Evolutionary conservation across 495 filamentous ascomycete genomes (phyloP), one percentile per base, ranked within the genome.

Genomic region (Annulohypoxylon stygium): DNA sequence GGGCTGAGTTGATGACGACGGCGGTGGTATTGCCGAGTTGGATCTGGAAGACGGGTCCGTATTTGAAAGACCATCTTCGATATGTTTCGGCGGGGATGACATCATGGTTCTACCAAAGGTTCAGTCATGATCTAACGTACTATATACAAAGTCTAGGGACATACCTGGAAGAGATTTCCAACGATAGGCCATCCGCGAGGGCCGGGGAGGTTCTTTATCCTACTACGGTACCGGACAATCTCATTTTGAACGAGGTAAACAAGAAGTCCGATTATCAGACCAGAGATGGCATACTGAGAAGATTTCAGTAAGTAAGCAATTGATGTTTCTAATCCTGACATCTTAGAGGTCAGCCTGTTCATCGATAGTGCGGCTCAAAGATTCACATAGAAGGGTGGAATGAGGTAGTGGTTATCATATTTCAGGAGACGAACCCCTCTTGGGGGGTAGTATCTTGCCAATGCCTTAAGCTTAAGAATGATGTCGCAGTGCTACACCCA

Each of bases 1-100:
- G 89, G 69, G 91, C 90, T 48, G 86, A 88, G 77, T 93, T 93
- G 54, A 90, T 90, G 70, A 92, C 90, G 0, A 93, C 82, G 53
- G 92, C 89, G 50, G 90, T 83, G 86, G 82, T 87, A 67, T 91
- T 91, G 11, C 90, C 90, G 73, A 91, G 85, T 71, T 88, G 85
- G 34, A 90, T 86, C 75, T 92, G 90, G 77, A 91, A 91, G 6
- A 92, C 89, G 0, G 89, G 88, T 0, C 90, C 90, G 60, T 87
- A 91, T 65, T 88, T 88, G 75, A 88, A 85, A 8, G 85, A 86
- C 84, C 88, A 89, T 74, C 83, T 80, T 0, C 78, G 82, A 16
- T 73, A 73, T 5, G 50, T 69, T 30, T 68, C 65, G 4, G 70
- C 70, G 6, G 70, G 59, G 7, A 71, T 67, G 11, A 58, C 63